These are phyloP conservation scores for Aspergillus tanneri DNA, from an alignment of 2,329 filamentous ascomycete genomes.

Conservation along the genomic window DNA sequence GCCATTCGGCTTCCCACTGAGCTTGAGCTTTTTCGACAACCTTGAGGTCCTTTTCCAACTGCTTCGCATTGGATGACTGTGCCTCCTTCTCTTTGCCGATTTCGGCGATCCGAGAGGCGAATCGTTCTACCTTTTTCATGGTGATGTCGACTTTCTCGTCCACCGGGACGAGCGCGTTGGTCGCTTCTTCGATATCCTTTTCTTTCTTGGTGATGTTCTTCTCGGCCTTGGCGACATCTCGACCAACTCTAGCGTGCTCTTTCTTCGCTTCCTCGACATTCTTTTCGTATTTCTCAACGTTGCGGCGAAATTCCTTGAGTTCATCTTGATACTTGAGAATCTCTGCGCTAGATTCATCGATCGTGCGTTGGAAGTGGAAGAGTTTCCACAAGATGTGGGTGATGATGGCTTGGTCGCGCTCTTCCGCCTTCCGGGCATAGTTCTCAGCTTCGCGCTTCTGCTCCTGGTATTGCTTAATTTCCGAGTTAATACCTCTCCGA, in stretches of 20 bases:
- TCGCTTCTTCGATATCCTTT: constrained; percentile 80
- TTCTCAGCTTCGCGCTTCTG: constrained; percentile 95
- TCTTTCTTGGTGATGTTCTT: constrained; percentile 81
- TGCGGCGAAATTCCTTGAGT: constrained; percentile 85
- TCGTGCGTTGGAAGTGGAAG: constrained; percentile 88
- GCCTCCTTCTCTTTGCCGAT: constrained; percentile 74
- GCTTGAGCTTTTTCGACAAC: constrained; percentile 86
- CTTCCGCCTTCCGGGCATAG: constrained; percentile 85
- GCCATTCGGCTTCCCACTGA: constrained; percentile 85
- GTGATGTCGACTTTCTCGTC: constrained; percentile 88
- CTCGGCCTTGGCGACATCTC: constrained; percentile 78
- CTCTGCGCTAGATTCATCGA: constrained; percentile 85
- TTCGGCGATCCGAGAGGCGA: constrained; percentile 66
- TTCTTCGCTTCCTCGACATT: constrained; percentile 77
- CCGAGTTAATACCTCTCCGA: constrained; percentile 90
- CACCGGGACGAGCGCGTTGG: constrained; percentile 82
- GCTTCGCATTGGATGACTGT: constrained; percentile 66
- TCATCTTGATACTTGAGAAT: constrained; percentile 95
- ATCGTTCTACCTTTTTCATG: constrained; percentile 65
- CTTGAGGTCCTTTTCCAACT: constrained; percentile 75
- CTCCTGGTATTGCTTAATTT: constrained; percentile 96
- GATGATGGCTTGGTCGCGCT: constrained; percentile 86
- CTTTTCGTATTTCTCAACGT: constrained; percentile 79
- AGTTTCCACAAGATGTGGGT: constrained; percentile 96
- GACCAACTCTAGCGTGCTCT: constrained; percentile 74